phyloP scores from a whole-genome alignment of 2,329 filamentous ascomycete species.

The Botryosphaeria dothidea region DNA sequence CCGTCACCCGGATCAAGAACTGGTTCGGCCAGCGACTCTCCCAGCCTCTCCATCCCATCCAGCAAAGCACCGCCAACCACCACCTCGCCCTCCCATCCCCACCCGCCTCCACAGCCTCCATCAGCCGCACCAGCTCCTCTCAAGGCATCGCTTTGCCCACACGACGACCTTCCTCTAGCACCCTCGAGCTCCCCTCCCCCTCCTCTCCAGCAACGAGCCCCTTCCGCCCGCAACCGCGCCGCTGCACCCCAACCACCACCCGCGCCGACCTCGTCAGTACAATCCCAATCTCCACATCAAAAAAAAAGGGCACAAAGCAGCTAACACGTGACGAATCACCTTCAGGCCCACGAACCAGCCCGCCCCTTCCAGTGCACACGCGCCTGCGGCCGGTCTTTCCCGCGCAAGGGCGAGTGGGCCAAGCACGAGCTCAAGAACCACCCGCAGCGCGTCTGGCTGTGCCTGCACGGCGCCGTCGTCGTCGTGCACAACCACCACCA shows the following conservation, averaged over 20 bases:
- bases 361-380: constrained; percentile 4
- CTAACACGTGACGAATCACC: no score
- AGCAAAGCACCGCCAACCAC: background rate
- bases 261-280: background rate
- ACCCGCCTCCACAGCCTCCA: background rate
- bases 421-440: constrained; percentile 8
- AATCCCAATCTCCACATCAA: no score
- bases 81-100: background rate
- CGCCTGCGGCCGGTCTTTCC: background rate
- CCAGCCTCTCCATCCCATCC: background rate
- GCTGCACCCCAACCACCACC: background rate
- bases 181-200: background rate
- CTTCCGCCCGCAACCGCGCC: background rate
- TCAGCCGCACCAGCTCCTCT: background rate
- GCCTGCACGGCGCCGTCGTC: background rate
- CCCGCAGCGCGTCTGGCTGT: background rate
- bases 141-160: no score
- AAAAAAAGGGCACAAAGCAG: no score
- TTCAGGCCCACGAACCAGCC: background rate
- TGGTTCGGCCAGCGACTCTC: background rate
- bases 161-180: background rate
- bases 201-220: background rate
- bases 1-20: background rate
- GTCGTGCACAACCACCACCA: background rate
- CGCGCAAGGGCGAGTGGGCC: constrained; percentile 1